Percentiles rank a stretch among this genome's conserved stretches.
These are phyloP conservation scores for Vigna mungo DNA, from an alignment of 306 rosid genomes.

Conservation along the genomic window DNA sequence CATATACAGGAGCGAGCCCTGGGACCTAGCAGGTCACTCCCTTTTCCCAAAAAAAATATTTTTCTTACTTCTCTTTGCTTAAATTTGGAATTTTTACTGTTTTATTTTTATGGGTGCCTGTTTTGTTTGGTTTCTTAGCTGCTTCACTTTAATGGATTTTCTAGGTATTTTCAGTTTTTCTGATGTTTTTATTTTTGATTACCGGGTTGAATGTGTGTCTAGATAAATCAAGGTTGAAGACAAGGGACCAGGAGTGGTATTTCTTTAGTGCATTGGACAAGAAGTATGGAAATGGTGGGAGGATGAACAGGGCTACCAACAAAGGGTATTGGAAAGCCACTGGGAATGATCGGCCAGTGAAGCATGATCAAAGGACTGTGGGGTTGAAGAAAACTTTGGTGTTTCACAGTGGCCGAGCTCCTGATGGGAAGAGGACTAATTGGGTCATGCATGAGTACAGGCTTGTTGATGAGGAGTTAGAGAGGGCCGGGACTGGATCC, in stretches of 20 bases:
- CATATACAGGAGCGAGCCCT: constrained; percentile 93
- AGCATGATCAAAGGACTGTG: constrained; percentile 64
- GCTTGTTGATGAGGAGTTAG: constrained; percentile 80
- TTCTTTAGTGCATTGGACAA: constrained; percentile 95
- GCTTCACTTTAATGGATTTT: constrained; percentile 33
- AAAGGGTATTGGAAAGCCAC: constrained; percentile 99
- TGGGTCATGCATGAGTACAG: constrained; percentile 99
- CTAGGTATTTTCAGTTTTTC: neutral
- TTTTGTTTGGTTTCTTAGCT: neutral
- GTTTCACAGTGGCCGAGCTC: constrained; percentile 96
- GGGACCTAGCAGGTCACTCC: constrained; percentile 87
- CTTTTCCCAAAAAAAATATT: neutral
- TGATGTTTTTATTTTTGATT: neutral
- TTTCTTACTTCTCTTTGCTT: neutral
- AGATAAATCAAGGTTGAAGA: constrained; percentile 95
- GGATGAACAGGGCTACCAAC: constrained; percentile 96
- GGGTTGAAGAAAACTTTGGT: constrained; percentile 97
- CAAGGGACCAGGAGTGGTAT: constrained; percentile 99
- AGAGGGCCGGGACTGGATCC: constrained; percentile 65
- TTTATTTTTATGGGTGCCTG: neutral
- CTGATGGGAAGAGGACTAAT: constrained; percentile 92
- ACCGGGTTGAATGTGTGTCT: constrained; percentile 39
- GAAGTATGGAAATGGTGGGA: constrained; percentile 99
- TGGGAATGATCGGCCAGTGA: constrained; percentile 88
- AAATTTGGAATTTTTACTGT: neutral